phyloP scores from a whole-genome alignment of 768 basidiomycete species.

The Rubroboletus pulcherrimus region DNA sequence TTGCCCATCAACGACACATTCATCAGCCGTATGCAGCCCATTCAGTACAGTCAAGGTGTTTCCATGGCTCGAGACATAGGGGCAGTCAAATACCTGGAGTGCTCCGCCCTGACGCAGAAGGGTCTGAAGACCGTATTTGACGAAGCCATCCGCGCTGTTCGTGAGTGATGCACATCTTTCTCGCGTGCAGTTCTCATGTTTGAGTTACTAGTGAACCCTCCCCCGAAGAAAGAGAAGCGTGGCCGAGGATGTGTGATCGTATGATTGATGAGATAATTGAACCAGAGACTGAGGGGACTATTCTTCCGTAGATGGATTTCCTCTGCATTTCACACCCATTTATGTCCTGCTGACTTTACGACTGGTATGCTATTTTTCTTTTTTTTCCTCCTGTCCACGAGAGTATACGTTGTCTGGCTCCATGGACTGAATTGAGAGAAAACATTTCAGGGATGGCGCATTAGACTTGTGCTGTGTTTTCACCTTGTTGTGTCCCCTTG shows the following conservation, averaged over 20 bases:
- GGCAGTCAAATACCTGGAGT: conserved; percentile 95
- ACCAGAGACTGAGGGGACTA: conserved; percentile 18
- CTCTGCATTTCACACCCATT: conserved; percentile 55
- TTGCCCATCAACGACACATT: conserved; percentile 5
- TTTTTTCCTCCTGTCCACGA: conserved; percentile 23
- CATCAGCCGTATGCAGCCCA: conserved; percentile 86
- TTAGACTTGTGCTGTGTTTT: background rate
- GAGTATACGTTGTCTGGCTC: conserved; percentile 39
- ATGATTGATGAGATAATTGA: conserved; percentile 39
- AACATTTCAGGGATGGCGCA: background rate
- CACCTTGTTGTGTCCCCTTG: background rate
- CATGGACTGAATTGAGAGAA: conserved; percentile 1
- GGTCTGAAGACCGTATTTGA: conserved; percentile 99
- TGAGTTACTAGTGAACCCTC: conserved; percentile 63
- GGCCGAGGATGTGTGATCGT: conserved; percentile 65
- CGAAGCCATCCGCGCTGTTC: conserved; percentile 95
- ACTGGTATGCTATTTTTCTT: conserved; percentile 48
- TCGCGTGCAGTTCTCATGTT: conserved; percentile 5
- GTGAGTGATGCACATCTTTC: conserved; percentile 47
- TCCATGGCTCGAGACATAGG: conserved; percentile 91
- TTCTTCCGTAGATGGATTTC: conserved; percentile 33
- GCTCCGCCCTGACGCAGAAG: conserved; percentile 96
- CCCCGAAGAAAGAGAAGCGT: conserved; percentile 53
- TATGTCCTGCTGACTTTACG: conserved; percentile 68
- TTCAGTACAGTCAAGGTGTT: conserved; percentile 88